A percentile compares a stretch with the other conserved stretches of the same genome.
phyloP scores from a whole-genome alignment of 305 asterid species.

The Withania somnifera region DNA sequence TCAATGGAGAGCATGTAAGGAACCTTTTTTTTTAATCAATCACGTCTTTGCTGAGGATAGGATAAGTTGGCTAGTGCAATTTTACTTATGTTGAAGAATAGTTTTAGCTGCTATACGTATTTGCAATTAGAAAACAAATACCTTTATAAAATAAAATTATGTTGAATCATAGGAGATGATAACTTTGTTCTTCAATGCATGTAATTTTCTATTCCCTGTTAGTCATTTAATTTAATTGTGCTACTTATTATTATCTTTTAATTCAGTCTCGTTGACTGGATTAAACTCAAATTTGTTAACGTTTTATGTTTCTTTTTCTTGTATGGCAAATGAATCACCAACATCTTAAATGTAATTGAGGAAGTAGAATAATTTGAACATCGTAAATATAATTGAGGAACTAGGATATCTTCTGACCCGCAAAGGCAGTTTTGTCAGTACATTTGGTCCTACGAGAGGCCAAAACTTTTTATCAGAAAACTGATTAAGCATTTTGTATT shows the following conservation, averaged over 20 bases:
- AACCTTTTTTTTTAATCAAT: neutral
- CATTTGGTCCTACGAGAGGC: neutral
- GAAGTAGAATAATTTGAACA: neutral
- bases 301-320: neutral
- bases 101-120: neutral
- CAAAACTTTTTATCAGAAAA: neutral
- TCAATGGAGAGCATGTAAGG: slow-evolving; percentile 86
- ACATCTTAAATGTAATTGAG: neutral
- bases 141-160: neutral
- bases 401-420: neutral
- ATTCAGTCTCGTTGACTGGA: neutral
- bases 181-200: neutral
- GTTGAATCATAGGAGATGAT: neutral
- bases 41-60: neutral
- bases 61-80: neutral
- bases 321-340: neutral
- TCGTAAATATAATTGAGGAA: neutral
- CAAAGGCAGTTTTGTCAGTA: neutral
- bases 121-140: neutral
- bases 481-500: neutral
- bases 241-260: neutral
- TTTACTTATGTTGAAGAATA: neutral
- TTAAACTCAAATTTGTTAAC: neutral
- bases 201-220: neutral
- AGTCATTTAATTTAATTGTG: neutral